phyloP scores from a whole-genome alignment of 1,284 basidiomycete species.

The Phaffia rhodozyma region DNA sequence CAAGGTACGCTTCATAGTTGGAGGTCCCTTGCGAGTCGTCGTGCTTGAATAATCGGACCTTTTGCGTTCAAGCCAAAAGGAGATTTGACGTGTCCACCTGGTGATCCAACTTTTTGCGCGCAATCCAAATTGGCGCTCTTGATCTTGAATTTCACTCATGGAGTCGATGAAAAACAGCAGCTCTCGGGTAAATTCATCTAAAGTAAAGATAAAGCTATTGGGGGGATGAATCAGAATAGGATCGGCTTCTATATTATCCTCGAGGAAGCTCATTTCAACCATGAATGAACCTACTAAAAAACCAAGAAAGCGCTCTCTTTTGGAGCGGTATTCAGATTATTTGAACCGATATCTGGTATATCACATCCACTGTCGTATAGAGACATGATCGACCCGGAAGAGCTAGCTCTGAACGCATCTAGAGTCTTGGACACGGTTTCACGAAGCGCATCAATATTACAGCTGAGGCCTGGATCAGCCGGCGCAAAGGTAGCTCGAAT shows the following conservation, averaged over 20 bases:
- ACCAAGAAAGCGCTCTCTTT: slow-evolving; percentile 61
- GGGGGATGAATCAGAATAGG: background rate
- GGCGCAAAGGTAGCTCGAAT: slow-evolving; percentile 51
- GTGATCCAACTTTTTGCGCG: background rate
- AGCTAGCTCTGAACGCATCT: slow-evolving; percentile 55
- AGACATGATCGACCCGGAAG: slow-evolving; percentile 6
- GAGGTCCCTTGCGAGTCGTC: background rate
- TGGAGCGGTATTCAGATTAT: slow-evolving; percentile 22
- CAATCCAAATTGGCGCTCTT: slow-evolving; percentile 36
- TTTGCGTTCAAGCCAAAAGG: background rate
- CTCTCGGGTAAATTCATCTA: slow-evolving; percentile 81
- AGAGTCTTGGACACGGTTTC: slow-evolving; percentile 57
- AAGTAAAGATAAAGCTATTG: slow-evolving; percentile 73
- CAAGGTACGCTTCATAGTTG: slow-evolving; percentile 13
- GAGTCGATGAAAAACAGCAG: slow-evolving; percentile 67
- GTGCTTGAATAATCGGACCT: background rate
- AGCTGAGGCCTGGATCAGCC: background rate
- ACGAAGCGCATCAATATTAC: slow-evolving; percentile 51
- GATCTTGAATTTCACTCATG: slow-evolving; percentile 56
- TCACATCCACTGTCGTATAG: slow-evolving; percentile 21
- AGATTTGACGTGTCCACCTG: background rate
- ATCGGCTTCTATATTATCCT: background rate
- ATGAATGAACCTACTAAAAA: slow-evolving; percentile 57
- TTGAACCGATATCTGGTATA: slow-evolving; percentile 8
- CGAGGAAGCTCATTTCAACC: background rate